These are phyloP conservation scores for Stephanodiscus minutulus DNA, from an alignment of 108 stramenopile genomes.

Conservation along the genomic window DNA sequence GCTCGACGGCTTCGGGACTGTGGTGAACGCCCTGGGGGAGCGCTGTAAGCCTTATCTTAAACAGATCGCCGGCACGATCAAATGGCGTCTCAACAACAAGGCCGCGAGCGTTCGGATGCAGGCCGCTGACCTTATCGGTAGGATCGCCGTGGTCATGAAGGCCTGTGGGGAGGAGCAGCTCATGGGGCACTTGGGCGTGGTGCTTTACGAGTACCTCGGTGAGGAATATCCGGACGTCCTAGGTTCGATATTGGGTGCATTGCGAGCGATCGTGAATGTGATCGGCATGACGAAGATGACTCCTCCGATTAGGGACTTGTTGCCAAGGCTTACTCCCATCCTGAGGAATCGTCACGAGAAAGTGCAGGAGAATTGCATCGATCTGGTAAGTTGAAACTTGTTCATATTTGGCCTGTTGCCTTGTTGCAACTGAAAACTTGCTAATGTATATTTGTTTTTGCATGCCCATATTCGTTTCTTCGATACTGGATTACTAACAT, in stretches of 20 bases:
- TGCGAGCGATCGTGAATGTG: slow-evolving; percentile 96
- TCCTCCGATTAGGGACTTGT: slow-evolving; percentile 95
- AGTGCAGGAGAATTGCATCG: slow-evolving; percentile 98
- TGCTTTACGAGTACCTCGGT: slow-evolving; percentile 99
- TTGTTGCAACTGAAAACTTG: slow-evolving; percentile 1
- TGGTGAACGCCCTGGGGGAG: slow-evolving; percentile 94
- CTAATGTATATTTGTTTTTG: slow-evolving; percentile 15
- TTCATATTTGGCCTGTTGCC: slow-evolving; percentile 12
- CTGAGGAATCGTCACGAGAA: slow-evolving; percentile 98
- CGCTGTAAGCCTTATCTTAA: slow-evolving; percentile 98
- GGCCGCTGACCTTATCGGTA: slow-evolving; percentile 97
- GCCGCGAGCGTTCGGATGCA: slow-evolving; percentile 98
- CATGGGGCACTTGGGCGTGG: slow-evolving; percentile 98
- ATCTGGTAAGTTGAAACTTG: slow-evolving; percentile 63
- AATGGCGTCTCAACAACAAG: slow-evolving; percentile 98
- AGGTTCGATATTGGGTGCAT: slow-evolving; percentile 94
- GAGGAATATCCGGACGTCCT: slow-evolving; percentile 99
- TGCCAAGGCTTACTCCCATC: slow-evolving; percentile 98
- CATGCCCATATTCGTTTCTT: slow-evolving; percentile 16
- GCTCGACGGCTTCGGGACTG: slow-evolving; percentile 97
- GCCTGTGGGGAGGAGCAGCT: slow-evolving; percentile 97
- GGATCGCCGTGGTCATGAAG: slow-evolving; percentile 98
- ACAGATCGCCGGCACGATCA: slow-evolving; percentile 97
- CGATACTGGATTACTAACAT: slow-evolving; percentile 50
- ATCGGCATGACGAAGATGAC: slow-evolving; percentile 99